Evolutionary conservation across 805 yeast genomes (phyloP).

Genomic region (Blastobotrys chiropterorum): DNA sequence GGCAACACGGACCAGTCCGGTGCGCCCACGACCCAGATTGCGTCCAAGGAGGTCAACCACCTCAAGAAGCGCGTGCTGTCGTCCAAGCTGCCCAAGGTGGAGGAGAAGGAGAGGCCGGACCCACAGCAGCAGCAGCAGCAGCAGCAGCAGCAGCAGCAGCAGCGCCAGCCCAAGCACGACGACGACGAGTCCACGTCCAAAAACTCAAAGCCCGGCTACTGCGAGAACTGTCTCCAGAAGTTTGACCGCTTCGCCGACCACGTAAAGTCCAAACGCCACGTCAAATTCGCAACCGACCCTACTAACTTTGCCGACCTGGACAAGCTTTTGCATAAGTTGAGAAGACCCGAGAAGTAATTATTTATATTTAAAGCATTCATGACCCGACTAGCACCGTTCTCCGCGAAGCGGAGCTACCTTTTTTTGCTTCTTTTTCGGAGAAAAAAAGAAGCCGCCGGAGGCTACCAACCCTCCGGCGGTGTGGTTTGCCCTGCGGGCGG

Average conservation of each 20-base stretch:
- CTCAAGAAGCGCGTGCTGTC: slow-evolving; percentile 35
- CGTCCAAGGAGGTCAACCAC: slow-evolving; percentile 36
- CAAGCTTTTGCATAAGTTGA: slow-evolving; percentile 1
- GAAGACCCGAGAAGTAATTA: background rate
- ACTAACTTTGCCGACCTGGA: slow-evolving; percentile 43
- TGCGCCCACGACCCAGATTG: slow-evolving; percentile 23
- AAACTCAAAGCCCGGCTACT: slow-evolving; percentile 43
- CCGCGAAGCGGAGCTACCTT: background rate
- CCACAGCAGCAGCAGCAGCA: slow-evolving; percentile 12
- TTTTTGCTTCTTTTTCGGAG: background rate
- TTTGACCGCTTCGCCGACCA: slow-evolving; percentile 79
- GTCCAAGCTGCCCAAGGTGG: slow-evolving; percentile 14
- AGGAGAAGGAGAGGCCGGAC: slow-evolving; percentile 15
- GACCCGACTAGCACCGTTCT: no score
- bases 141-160: slow-evolving; percentile 17
- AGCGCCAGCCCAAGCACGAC: slow-evolving; percentile 12
- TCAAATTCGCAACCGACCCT: slow-evolving; percentile 68
- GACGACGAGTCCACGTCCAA: background rate
- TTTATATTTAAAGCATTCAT: background rate
- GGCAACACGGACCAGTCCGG: slow-evolving; percentile 30
- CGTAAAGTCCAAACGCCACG: slow-evolving; percentile 59
- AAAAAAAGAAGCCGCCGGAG: no score
- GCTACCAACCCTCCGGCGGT: no score
- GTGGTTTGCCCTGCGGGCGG: no score
- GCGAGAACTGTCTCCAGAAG: slow-evolving; percentile 87